A percentile compares a stretch with the other conserved stretches of the same genome.
Conservation (phyloP, 228 moss, liverwort and hornwort genomes). For the Sphagnum magellanicum region DNA sequence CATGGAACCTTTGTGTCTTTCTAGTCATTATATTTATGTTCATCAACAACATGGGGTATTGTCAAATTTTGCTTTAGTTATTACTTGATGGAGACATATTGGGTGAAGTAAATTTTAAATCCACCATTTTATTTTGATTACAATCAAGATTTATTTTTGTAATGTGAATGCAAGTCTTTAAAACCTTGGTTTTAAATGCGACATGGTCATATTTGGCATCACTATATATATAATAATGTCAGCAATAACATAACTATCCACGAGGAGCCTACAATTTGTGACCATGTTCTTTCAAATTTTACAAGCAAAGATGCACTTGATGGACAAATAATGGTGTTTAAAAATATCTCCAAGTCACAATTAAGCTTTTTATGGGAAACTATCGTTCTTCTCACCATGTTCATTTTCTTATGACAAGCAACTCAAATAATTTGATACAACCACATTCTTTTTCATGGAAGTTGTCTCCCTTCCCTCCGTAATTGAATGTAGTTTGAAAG, state of each 20-base stretch:
- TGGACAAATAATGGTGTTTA: constrained; percentile 17
- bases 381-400: constrained; percentile 85
- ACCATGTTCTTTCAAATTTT: too few species aligned
- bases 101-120: constrained; percentile 51
- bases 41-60: constrained; percentile 82
- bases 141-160: too few species aligned
- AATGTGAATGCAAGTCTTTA: too few species aligned
- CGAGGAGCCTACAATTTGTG: constrained; percentile 36
- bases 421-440: constrained; percentile 89
- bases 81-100: constrained; percentile 79
- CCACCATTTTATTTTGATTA: too few species aligned
- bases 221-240: constrained; percentile 89
- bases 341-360: constrained; percentile 58
- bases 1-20: constrained; percentile 90
- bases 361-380: constrained; percentile 79
- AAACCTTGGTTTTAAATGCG: too few species aligned
- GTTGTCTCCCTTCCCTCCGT: neutral
- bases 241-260: constrained; percentile 73
- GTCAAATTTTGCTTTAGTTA: constrained; percentile 94
- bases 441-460: constrained; percentile 99
- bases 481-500: too few species aligned
- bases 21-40: constrained; percentile 96
- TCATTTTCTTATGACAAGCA: constrained; percentile 97
- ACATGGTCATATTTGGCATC: constrained; percentile 90
- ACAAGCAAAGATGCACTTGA: too few species aligned